Conservation (phyloP, 192 early-diverging fungal genomes). For the Nowakowskiella sp. region DNA sequence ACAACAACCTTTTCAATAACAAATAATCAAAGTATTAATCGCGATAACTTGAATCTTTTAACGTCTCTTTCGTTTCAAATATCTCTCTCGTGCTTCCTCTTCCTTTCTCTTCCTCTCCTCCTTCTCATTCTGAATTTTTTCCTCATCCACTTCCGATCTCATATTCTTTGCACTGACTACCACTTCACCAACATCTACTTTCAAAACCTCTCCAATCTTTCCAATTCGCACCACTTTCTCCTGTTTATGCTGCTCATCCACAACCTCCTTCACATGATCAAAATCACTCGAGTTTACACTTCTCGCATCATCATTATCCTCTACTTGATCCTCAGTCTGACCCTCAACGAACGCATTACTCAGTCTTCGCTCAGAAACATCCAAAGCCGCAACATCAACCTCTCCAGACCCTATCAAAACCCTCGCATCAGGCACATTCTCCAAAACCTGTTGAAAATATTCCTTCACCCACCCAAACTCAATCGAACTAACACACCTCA, state of each 20-base stretch:
- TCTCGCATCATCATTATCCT: neutral
- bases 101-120: conserved; percentile 12
- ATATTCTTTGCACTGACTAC: neutral
- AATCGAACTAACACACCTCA: conserved; percentile 36
- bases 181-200: neutral
- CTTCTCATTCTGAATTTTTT: neutral
- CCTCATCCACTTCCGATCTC: neutral
- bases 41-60: too few species aligned
- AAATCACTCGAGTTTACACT: conserved; percentile 9
- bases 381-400: neutral
- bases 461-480: conserved; percentile 36
- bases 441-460: conserved; percentile 20
- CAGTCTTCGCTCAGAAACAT: neutral
- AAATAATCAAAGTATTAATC: too few species aligned
- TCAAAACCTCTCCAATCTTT: neutral
- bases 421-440: neutral
- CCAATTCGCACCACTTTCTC: conserved; percentile 7
- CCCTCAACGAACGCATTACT: conserved; percentile 7
- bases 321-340: neutral
- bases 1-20: too few species aligned
- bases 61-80: conserved; percentile 26
- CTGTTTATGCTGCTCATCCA: conserved; percentile 19
- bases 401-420: neutral
- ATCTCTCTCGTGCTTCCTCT: conserved; percentile 22
- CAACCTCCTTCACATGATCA: conserved; percentile 20